Evolutionary conservation across 257 asterid species (phyloP).

Genomic region (Ehretia macrophylla): DNA sequence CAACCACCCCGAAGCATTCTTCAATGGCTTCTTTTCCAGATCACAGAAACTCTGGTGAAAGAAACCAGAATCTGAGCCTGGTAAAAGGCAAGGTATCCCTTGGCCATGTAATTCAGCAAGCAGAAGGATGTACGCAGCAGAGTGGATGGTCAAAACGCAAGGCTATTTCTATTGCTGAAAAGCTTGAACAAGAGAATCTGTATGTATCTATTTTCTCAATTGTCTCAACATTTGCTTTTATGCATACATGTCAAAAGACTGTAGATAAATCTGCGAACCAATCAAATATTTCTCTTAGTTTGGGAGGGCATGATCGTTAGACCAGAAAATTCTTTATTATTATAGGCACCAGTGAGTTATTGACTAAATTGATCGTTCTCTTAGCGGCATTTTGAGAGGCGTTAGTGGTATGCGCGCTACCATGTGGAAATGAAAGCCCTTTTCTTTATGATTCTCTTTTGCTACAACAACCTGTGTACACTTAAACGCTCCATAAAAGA

Average conservation of each 20-base stretch:
- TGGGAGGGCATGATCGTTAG: too few species aligned
- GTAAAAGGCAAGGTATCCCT: conserved; percentile 86
- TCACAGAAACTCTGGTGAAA: conserved; percentile 38
- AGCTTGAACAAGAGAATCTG: conserved; percentile 95
- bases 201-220: conserved; percentile 33
- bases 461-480: too few species aligned
- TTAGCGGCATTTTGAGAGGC: too few species aligned
- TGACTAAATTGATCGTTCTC: too few species aligned
- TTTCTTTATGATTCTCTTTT: too few species aligned
- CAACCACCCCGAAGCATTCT: conserved; percentile 13
- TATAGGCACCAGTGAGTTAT: too few species aligned
- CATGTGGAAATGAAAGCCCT: too few species aligned
- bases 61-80: conserved; percentile 64
- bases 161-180: conserved; percentile 90
- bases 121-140: conserved; percentile 67
- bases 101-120: conserved; percentile 89
- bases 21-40: conserved; percentile 20
- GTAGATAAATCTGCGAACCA: too few species aligned
- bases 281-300: too few species aligned
- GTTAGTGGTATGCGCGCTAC: too few species aligned
- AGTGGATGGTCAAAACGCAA: conserved; percentile 83
- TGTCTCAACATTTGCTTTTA: not conserved
- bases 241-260: not conserved
- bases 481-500: too few species aligned
- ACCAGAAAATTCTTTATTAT: too few species aligned